These are phyloP conservation scores for Xylariaceae sp. DNA, from an alignment of 2,329 filamentous ascomycete species.

Conservation along the genomic window DNA sequence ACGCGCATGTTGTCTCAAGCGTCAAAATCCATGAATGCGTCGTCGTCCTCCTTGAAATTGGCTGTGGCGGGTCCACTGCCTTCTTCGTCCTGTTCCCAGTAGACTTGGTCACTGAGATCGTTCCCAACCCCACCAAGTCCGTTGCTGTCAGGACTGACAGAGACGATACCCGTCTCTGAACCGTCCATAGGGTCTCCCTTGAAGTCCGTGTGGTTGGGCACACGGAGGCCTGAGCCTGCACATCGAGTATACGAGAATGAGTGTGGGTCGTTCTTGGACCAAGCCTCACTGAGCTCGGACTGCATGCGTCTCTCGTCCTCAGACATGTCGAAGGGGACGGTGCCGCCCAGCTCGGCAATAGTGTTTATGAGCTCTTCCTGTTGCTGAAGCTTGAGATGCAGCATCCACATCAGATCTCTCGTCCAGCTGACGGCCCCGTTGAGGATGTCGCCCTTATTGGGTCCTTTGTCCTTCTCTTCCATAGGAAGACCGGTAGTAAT, in stretches of 20 bases:
- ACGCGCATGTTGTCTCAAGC: conserved; percentile 2
- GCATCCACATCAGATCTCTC: conserved; percentile 94
- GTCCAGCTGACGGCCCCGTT: conserved; percentile 98
- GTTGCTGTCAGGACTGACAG: conserved; percentile 52
- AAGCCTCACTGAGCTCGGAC: conserved; percentile 82
- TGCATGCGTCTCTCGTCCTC: conserved; percentile 97
- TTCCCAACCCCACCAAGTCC: conserved; percentile 37
- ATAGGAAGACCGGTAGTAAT: conserved; percentile 91
- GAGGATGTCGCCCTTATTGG: conserved; percentile 97
- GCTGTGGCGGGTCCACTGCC: conserved; percentile 64
- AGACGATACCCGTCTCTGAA: conserved; percentile 40
- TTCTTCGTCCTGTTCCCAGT: conserved; percentile 71
- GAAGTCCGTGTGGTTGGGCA: conserved; percentile 90
- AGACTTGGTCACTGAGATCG: conserved; percentile 52
- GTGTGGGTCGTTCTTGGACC: conserved; percentile 72
- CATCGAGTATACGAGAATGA: conserved; percentile 83
- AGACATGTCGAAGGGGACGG: conserved; percentile 75
- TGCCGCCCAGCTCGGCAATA: conserved; percentile 69
- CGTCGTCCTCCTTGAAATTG: conserved; percentile 92
- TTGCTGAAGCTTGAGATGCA: conserved; percentile 84
- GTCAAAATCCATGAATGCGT: conserved; percentile 51
- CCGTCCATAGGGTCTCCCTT: conserved; percentile 72
- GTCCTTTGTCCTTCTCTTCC: conserved; percentile 97
- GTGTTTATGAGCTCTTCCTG: conserved; percentile 81
- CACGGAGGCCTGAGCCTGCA: conserved; percentile 79